Evolutionary conservation across 331 rosid genomes (phyloP).

Genomic region (Malus hybrid): DNA sequence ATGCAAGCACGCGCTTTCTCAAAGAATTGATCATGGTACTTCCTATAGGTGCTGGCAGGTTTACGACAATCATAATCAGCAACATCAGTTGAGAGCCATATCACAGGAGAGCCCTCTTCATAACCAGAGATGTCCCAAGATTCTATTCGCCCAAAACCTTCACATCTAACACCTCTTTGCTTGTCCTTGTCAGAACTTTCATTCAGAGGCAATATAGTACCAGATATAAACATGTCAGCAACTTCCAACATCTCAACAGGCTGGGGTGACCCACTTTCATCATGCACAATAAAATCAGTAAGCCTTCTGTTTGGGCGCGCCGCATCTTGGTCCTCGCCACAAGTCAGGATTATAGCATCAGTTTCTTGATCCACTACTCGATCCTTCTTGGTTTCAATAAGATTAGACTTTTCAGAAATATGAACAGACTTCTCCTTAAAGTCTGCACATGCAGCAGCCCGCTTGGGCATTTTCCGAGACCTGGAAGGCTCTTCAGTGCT

Average conservation of each 20-base stretch:
- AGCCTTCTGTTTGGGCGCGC: slow-evolving; percentile 68
- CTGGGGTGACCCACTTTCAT: slow-evolving; percentile 45
- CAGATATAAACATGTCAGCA: slow-evolving; percentile 62
- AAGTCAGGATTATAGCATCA: slow-evolving; percentile 55
- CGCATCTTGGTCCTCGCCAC: slow-evolving; percentile 29
- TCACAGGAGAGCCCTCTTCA: slow-evolving; percentile 73
- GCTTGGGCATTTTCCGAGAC: slow-evolving; percentile 72
- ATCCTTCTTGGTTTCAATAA: slow-evolving; percentile 52
- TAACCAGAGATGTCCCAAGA: slow-evolving; percentile 88
- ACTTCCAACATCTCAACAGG: slow-evolving; percentile 80
- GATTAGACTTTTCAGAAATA: slow-evolving; percentile 40
- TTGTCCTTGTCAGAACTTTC: slow-evolving; percentile 50
- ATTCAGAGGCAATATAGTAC: slow-evolving; percentile 57
- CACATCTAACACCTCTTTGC: slow-evolving; percentile 56
- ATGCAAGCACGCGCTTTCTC: slow-evolving; percentile 70
- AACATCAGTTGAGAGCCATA: slow-evolving; percentile 81
- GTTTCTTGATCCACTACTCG: slow-evolving; percentile 52
- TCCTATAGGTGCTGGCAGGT: slow-evolving; percentile 67
- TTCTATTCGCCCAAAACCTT: slow-evolving; percentile 85
- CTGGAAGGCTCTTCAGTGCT: slow-evolving; percentile 27
- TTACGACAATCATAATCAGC: slow-evolving; percentile 73
- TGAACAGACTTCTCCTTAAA: slow-evolving; percentile 56
- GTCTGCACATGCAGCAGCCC: slow-evolving; percentile 70
- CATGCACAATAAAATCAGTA: slow-evolving; percentile 70
- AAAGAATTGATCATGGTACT: slow-evolving; percentile 48